phyloP scores from a whole-genome alignment of 371 early-diverging fungal genomes.

The Blyttiomyces sp. region DNA sequence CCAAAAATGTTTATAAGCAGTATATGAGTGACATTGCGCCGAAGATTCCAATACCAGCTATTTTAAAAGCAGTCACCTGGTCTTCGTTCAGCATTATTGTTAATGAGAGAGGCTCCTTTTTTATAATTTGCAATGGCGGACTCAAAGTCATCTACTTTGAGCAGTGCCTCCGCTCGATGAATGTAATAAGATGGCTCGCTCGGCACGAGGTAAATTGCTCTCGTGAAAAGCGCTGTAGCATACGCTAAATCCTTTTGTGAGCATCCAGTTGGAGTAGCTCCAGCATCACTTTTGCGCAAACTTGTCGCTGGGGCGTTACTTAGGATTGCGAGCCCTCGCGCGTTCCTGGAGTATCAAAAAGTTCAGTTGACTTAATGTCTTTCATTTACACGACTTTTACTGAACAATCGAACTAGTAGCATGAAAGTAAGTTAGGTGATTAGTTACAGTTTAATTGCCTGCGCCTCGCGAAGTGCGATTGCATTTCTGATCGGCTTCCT shows the following conservation, averaged over 20 bases:
- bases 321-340: background rate
- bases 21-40: too few relatives aligned
- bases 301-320: background rate
- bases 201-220: slow-evolving; percentile 31
- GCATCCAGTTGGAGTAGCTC: background rate
- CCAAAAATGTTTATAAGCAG: too few relatives aligned
- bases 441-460: too few relatives aligned
- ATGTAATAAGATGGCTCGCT: slow-evolving; percentile 32
- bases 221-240: slow-evolving; percentile 24
- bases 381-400: too few relatives aligned
- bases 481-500: too few relatives aligned
- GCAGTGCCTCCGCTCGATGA: slow-evolving; percentile 32
- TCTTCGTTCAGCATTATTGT: background rate
- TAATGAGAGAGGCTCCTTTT: background rate
- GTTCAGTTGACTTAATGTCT: too few relatives aligned
- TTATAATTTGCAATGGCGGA: slow-evolving; percentile 10
- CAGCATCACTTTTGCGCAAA: background rate
- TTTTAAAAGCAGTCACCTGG: too few relatives aligned
- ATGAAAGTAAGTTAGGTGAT: too few relatives aligned
- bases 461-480: too few relatives aligned
- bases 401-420: too few relatives aligned
- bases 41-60: too few relatives aligned
- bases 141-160: slow-evolving; percentile 30
- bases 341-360: background rate
- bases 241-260: background rate